Base-by-base conservation (phyloP, 345 rosid genomes). In the Hypericum perforatum region DNA sequence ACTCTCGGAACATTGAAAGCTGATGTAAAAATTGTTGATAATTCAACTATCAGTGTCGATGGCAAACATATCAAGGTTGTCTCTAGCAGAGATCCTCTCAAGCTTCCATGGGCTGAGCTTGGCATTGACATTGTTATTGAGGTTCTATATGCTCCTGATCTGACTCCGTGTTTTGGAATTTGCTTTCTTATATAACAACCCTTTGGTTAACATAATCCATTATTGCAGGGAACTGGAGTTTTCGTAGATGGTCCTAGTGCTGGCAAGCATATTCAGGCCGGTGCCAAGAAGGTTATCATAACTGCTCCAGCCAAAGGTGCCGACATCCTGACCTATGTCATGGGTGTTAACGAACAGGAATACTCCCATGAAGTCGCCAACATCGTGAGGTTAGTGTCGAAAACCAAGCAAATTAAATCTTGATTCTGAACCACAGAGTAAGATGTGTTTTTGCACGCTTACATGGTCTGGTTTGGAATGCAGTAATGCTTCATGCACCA, bases 201-300 rank as follows among this genome's bases (percentile, higher is more conserved):
- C 32, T 22, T 36, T 49, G 14, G 41, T 22, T 7, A 57, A 10
- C 52, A 49, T 37, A 38, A 13, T 11, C 32, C 32, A 22, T 22
- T 1, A 22, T 22, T 4, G 32, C 71, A 90, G 96, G 96, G 96
- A 56, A 92, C 96, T 9, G 96, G 98, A 83, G 98, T 92, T 52
- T 92, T 92, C 64, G 98, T 92, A n/a, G 96, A 88, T 61, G 98
- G 94, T 4, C 95, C 98, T 45, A 96, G 98, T 40, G 98, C 98
- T 47, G 96, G 98, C 39, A 92, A 92, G 70, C 98, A 88, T 59
- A 81, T 92, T 56, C 98, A 92, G 75, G 98, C 98, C 15, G 96
- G 98, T 60, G 96, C 98, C 49, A 88, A 81, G 71, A 92, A 88
- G 72, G 98, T 92, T 39, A 72, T 88, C 73, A 88, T 92, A 72